Evolutionary conservation across 108 stramenopile genomes (phyloP), one percentile per base, ranked within the genome.

Genomic region (Parmales sp.): DNA sequence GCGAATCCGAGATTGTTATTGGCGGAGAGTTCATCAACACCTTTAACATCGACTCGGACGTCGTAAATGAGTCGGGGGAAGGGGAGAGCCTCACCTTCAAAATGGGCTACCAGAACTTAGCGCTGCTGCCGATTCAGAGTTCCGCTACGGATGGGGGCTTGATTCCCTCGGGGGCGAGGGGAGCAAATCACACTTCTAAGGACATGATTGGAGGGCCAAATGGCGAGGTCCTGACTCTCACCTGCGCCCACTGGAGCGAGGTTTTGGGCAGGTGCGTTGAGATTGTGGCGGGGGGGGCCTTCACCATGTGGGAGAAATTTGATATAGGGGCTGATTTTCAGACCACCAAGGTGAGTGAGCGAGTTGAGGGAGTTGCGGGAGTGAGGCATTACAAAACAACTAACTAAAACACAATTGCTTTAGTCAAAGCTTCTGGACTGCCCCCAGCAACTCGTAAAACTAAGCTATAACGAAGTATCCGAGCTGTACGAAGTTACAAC

Each of bases 21-120:
- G 54, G 54, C 29, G 54, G 54, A 7, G 54, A 60, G 54, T 60
- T 60, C 31, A 31, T 60, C 54, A 60, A 60, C 26, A 60, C 54
- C n/a, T 34, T 60, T 34, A 34, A 60, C 26, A 28, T 60, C 11
- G n/a, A n/a, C n/a, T 34, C 54, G 6, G 31, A 28, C 31, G n/a
- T n/a, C n/a, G n/a, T n/a, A n/a, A n/a, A n/a, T n/a, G 20, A 60
- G 31, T 34, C 54, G 11, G 28, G 11, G 31, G 31, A 60, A 28
- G 31, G 29, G 31, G 13, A 11, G 28, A 20, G 36, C 2, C 36
- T n/a, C n/a, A n/a, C 31, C 31, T 16, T 60, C 31, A 28, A 11
- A 34, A 28, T 34, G 9, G 54, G 54, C 29, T 60, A 60, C 54
- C 54, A 60, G 54, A 60, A 60, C 54, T 1, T 60, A 1, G 54